Conservation (phyloP, 2,329 filamentous ascomycete genomes). For the Pseudovirgaria hyperparasitica region DNA sequence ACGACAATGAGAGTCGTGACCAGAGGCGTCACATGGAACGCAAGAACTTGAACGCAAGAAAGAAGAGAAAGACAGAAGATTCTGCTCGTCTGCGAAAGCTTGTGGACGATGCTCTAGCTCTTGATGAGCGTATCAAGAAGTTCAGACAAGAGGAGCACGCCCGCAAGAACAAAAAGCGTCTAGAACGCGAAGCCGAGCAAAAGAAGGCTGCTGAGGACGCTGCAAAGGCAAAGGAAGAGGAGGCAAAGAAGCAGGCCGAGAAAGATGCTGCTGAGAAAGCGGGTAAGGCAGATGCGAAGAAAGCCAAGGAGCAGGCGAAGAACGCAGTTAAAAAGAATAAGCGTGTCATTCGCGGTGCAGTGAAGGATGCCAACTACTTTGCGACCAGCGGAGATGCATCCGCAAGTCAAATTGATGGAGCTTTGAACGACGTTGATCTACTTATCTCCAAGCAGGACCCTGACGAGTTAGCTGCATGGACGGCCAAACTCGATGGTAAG, state of each 20-base stretch:
- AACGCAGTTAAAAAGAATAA: constrained; percentile 99
- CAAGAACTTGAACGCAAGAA: constrained; percentile 94
- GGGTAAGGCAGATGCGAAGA: constrained; percentile 74
- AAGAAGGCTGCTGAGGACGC: constrained; percentile 80
- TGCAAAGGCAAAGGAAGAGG: constrained; percentile 68
- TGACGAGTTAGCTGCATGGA: constrained; percentile 78
- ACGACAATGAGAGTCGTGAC: constrained; percentile 97
- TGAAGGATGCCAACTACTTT: constrained; percentile 99
- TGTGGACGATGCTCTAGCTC: constrained; percentile 72
- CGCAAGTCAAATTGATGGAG: constrained; percentile 66
- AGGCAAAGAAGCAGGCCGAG: constrained; percentile 65
- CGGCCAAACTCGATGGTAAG: constrained; percentile 62
- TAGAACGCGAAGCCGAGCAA: constrained; percentile 84
- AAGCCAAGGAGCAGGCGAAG: constrained; percentile 97
- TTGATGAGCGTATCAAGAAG: constrained; percentile 92
- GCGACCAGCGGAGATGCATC: constrained; percentile 52
- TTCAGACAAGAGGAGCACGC: constrained; percentile 89
- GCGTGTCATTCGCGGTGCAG: constrained; percentile 82
- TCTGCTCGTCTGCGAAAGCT: constrained; percentile 79
- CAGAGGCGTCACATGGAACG: constrained; percentile 97
- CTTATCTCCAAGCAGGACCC: constrained; percentile 80
- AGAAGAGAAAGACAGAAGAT: constrained; percentile 99
- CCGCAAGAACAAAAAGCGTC: constrained; percentile 88
- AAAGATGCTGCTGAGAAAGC: constrained; percentile 79
- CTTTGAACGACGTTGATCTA: constrained; percentile 74